Base-by-base conservation (phyloP, 768 basidiomycete species). In the Suillus alpinus region DNA sequence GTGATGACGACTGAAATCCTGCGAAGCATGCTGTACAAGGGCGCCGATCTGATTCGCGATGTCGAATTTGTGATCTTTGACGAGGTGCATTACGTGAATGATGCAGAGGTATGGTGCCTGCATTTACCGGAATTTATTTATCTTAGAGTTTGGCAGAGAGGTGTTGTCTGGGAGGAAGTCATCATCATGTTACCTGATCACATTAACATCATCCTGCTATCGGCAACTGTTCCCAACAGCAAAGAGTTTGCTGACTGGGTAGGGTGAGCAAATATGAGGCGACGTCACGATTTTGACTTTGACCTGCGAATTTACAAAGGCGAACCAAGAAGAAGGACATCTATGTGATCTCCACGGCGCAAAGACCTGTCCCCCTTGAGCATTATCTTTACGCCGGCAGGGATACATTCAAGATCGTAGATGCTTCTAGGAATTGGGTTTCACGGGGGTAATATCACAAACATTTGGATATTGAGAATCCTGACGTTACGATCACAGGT, bases 21-120 rank as follows among this genome's bases (percentile, higher is more conserved):
- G 64, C 85, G 97, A 67, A 94, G 92, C 68, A 99, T 99, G 97
- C 83, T 99, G 23, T 98, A 98, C 77, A 96, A 98, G 73, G 97
- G 97, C 2, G 97, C 97, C 12, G 97, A 99, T 77, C 80, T 99
- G 23, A 99, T 99, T 67, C 86, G 97, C 37, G 97, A 99, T 73
- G 96, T 99, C 55, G 97, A 99, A 72, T 99, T 98, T 71, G 97
- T 99, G 26, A 97, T 99, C 62, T 99, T 99, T 70, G 97, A 99
- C 70, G 97, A 99, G 71, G 97, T 99, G 34, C 97, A 99, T 76
- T 99, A 99, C 74, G 95, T 99, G 57, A 99, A 98, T 69, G 97
- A 99, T 72, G 91, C 94, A 16, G 97, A 99, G 88, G 96, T 96
- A 60, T 67, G 56, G 70, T 66, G 41, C 62, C 39, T 55, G 37